Evolutionary conservation across 768 basidiomycete genomes (phyloP).

Genomic region (Lentinula boryana): DNA sequence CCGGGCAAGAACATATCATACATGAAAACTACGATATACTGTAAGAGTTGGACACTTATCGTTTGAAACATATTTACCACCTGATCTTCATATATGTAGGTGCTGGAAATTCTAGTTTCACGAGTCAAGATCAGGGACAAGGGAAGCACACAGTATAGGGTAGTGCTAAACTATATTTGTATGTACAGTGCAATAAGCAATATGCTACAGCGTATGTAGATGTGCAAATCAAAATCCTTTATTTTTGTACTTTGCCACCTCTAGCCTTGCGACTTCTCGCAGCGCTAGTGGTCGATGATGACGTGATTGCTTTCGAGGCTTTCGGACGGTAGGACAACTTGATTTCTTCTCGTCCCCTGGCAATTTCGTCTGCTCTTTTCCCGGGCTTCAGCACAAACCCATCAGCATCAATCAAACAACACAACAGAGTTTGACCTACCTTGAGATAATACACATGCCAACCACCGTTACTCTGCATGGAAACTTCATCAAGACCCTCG

Average conservation of each 20-base stretch:
- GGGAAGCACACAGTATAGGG: not conserved
- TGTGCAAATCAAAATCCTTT: not conserved
- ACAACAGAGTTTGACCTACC: slow-evolving; percentile 24
- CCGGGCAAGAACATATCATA: slow-evolving; percentile 35
- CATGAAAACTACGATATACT: slow-evolving; percentile 40
- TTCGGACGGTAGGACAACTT: not conserved
- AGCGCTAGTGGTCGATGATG: not conserved
- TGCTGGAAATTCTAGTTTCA: slow-evolving; percentile 29
- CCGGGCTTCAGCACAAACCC: not conserved
- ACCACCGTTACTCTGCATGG: slow-evolving; percentile 37
- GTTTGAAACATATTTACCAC: not conserved
- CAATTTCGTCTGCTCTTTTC: not conserved
- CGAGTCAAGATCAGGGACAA: not conserved
- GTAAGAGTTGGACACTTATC: slow-evolving; percentile 24
- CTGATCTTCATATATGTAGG: slow-evolving; percentile 14
- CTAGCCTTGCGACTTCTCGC: not conserved
- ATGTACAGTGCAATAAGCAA: not conserved
- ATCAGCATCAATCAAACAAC: not conserved
- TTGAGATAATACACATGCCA: slow-evolving; percentile 48
- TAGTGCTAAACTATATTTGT: not conserved
- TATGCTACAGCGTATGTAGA: not conserved
- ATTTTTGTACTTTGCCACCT: not conserved
- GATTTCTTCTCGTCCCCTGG: not conserved
- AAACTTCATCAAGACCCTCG: slow-evolving; percentile 41
- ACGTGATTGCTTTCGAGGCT: not conserved